A percentile compares a stretch with the other conserved stretches of the same genome.
Conservation (phyloP, 768 basidiomycete genomes). For the Trametes maxima region DNA sequence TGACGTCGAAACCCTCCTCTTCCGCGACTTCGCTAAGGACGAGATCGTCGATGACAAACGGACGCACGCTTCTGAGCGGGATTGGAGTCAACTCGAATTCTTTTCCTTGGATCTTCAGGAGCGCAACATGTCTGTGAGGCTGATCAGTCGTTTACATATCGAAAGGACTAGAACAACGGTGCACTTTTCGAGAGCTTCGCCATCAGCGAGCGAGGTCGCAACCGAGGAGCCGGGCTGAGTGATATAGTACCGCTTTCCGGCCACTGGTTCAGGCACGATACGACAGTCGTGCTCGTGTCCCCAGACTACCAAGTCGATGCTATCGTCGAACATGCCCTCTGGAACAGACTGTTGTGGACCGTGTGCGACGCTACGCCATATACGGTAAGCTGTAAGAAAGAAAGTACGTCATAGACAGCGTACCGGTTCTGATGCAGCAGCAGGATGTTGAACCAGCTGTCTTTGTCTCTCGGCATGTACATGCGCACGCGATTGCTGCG, state of each 20-base stretch:
- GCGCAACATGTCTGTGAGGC: slow-evolving; percentile 77
- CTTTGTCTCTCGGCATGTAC: slow-evolving; percentile 92
- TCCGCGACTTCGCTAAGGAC: slow-evolving; percentile 76
- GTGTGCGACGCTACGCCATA: slow-evolving; percentile 74
- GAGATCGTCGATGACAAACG: slow-evolving; percentile 89
- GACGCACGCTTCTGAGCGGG: slow-evolving; percentile 87
- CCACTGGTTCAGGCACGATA: slow-evolving; percentile 86
- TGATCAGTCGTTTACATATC: slow-evolving; percentile 5
- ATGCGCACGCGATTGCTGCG: slow-evolving; percentile 92
- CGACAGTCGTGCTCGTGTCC: slow-evolving; percentile 99
- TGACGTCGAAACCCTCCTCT: slow-evolving; percentile 72
- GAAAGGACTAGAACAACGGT: neutral
- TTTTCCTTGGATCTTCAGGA: slow-evolving; percentile 85
- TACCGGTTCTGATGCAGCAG: slow-evolving; percentile 96
- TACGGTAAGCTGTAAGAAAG: neutral
- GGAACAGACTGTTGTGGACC: slow-evolving; percentile 94
- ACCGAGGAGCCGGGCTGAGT: slow-evolving; percentile 94
- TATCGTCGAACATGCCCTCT: slow-evolving; percentile 97
- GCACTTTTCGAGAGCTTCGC: slow-evolving; percentile 91
- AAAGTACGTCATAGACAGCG: slow-evolving; percentile 17
- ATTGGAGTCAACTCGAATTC: slow-evolving; percentile 86
- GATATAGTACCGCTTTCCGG: slow-evolving; percentile 89
- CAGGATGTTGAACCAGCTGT: slow-evolving; percentile 94
- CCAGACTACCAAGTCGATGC: slow-evolving; percentile 92
- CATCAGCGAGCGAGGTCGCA: slow-evolving; percentile 92